Base-by-base conservation (phyloP, 306 rosid genomes). In the Sicyos edulis region DNA sequence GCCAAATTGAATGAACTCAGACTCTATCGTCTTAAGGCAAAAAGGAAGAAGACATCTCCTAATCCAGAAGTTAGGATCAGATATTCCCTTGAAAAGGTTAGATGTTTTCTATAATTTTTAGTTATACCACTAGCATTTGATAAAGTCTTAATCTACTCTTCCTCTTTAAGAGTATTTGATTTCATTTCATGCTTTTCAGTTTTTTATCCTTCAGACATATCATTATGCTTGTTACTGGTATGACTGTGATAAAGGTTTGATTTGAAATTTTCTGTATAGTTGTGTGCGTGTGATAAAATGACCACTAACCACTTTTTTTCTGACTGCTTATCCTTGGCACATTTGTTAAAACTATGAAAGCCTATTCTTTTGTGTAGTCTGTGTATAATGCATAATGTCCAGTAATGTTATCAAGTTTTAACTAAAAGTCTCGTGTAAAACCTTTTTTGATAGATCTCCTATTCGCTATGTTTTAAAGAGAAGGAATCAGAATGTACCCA, bases 11-110 rank as follows among this genome's bases (percentile, higher is more conserved):
- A 88, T 73, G 95, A 90, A 79, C 90, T 92, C 56, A 86, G 85
- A 72, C 86, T 88, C 75, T 90, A 82, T 63, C 96, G 96, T 47
- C 78, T 89, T 81, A 89, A 88, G 92, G 98, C 91, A 62, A 86
- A 81, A 80, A 87, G 86, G 86, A 86, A 92, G 85, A 90, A 83
- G 88, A 85, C 82, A 24, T 92, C 98, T 69, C 91, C 92, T 70
- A 92, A 89, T 77, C 96, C 98, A 37, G 89, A 82, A 84, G 96
- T 92, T 80, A 82, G 98, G 84, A 92, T 92, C 63, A 75, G 86
- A 78, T 92, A 92, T 86, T 88, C 86, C 73, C 89, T 89, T 54
- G 96, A 76, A 68, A 92, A 92, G 96, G 96, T 92, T 74, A 49
- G 80, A 29, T 45, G 53, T 45, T 37, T 47, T 75, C 7, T 19